Evolutionary conservation across 1,284 basidiomycete species (phyloP).

Genomic region (Ganoderma multipileum): DNA sequence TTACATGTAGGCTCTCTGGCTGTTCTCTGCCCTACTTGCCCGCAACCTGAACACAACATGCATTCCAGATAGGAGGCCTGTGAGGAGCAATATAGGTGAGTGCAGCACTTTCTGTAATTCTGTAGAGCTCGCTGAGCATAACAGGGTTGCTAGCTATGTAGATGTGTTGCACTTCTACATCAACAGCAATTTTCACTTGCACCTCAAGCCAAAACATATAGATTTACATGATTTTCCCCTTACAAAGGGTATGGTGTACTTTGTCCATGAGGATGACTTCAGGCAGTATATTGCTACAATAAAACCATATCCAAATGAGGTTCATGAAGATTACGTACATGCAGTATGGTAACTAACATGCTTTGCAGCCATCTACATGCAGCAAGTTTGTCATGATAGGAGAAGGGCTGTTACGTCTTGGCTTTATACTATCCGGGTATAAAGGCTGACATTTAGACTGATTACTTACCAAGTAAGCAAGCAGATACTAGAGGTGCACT

Average conservation of each 20-base stretch:
- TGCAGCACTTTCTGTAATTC: background rate
- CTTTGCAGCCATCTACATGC: constrained; percentile 5
- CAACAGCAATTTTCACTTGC: constrained; percentile 24
- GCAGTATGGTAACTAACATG: background rate
- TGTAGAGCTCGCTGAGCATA: constrained; percentile 23
- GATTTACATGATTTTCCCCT: constrained; percentile 17
- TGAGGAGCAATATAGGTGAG: background rate
- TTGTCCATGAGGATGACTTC: constrained; percentile 20
- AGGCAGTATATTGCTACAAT: background rate
- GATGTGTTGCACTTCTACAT: constrained; percentile 17
- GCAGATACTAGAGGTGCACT: no score
- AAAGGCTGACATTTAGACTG: no score
- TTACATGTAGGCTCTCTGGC: background rate
- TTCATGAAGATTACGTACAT: background rate
- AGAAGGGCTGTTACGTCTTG: no score
- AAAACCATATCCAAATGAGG: constrained; percentile 1
- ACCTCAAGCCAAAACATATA: constrained; percentile 14
- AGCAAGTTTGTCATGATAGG: constrained; percentile 18
- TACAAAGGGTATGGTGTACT: constrained; percentile 14
- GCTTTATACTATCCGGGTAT: no score
- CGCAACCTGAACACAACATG: background rate
- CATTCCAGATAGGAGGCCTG: background rate
- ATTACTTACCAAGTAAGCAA: no score
- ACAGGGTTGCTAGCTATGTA: constrained; percentile 7
- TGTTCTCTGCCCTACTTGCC: background rate